A percentile compares a stretch with the other conserved stretches of the same genome.
phyloP scores from a whole-genome alignment of 2,329 filamentous ascomycete species.

The Sporothrix phasma region DNA sequence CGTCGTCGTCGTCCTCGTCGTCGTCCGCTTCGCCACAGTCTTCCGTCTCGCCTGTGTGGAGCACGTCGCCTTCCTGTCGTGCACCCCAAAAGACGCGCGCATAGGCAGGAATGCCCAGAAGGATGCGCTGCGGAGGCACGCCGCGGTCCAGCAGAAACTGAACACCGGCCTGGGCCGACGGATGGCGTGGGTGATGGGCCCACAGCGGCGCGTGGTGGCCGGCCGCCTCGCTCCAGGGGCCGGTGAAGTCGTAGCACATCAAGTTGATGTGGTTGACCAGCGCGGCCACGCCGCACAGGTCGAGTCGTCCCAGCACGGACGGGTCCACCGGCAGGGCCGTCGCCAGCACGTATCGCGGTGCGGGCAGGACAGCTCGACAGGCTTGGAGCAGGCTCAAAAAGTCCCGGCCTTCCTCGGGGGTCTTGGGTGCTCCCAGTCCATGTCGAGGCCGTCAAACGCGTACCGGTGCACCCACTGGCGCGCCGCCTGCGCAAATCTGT shows the following conservation, averaged over 20 bases:
- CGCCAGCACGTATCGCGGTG: slow-evolving; percentile 42
- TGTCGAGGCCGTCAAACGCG: slow-evolving; percentile 54
- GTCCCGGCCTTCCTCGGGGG: slow-evolving; percentile 42
- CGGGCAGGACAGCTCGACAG: slow-evolving; percentile 45
- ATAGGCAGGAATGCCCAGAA: slow-evolving; percentile 54
- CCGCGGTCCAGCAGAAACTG: slow-evolving; percentile 42
- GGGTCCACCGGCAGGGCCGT: slow-evolving; percentile 53
- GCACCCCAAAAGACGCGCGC: slow-evolving; percentile 51
- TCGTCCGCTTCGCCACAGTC: no score
- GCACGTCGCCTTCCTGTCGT: slow-evolving; percentile 42
- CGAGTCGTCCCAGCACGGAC: slow-evolving; percentile 52
- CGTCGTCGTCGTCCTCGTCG: slow-evolving; percentile 11
- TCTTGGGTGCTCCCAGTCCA: slow-evolving; percentile 60
- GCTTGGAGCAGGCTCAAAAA: slow-evolving; percentile 46
- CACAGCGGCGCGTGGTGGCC: slow-evolving; percentile 57
- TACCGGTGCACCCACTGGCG: slow-evolving; percentile 45
- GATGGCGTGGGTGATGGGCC: slow-evolving; percentile 27
- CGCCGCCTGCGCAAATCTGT: slow-evolving; percentile 44
- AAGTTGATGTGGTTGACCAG: slow-evolving; percentile 55
- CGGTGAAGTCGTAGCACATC: slow-evolving; percentile 61
- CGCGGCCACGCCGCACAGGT: slow-evolving; percentile 39
- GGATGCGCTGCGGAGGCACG: slow-evolving; percentile 47
- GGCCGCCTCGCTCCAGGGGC: slow-evolving; percentile 49
- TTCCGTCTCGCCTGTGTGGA: slow-evolving; percentile 17
- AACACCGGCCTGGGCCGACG: slow-evolving; percentile 46